Evolutionary conservation across 768 basidiomycete species (phyloP), one percentile per base, ranked within the genome.

Genomic region (Agrocybe chaxingu): DNA sequence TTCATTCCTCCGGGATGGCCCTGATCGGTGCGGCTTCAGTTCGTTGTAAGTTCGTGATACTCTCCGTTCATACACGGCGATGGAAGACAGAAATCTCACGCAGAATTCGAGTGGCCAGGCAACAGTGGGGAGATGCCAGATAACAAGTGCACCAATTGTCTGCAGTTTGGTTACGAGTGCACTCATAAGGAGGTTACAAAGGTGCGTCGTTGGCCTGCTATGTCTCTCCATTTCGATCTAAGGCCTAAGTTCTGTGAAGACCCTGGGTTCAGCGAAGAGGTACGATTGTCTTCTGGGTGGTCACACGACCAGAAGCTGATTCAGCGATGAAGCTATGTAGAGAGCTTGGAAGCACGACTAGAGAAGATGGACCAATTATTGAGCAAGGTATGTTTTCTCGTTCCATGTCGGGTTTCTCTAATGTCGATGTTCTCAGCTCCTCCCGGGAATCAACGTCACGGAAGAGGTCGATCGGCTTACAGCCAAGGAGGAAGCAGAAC

Each of bases 131-230:
- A 79, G 56, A 81, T 79, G 79, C 75, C 77, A 12, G 76, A 75
- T 32, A 82, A 82, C 61, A 67, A 72, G 39, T 89, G 85, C 58
- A 79, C 79, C 3, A 85, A 84, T 59, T 87, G 85, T 58, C 69
- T 76, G 18, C 73, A 81, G 18, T 80, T 73, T 53, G 73, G 75
- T 45, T 67, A 75, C 35, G 78, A 84, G 13, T 89, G 87, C 63
- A 85, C 81, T 1, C 86, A 87, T 59, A 74, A 80, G 47, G 83
- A 86, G 65, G 77, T 82, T 13, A 80, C 82, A 8, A 87, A 85
- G 78, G 84, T 84, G 52, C 44, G 72, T 74, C 24, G 24, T 24
- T 42, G 19, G 30, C 11, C 50, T 32, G 55, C 7, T 29, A 46
- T 5, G 48, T 35, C 7, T 52, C 29, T 24, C 4, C 32, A 24